Conservation (phyloP, 2,329 filamentous ascomycete genomes). For the Cladosporium phlei region DNA sequence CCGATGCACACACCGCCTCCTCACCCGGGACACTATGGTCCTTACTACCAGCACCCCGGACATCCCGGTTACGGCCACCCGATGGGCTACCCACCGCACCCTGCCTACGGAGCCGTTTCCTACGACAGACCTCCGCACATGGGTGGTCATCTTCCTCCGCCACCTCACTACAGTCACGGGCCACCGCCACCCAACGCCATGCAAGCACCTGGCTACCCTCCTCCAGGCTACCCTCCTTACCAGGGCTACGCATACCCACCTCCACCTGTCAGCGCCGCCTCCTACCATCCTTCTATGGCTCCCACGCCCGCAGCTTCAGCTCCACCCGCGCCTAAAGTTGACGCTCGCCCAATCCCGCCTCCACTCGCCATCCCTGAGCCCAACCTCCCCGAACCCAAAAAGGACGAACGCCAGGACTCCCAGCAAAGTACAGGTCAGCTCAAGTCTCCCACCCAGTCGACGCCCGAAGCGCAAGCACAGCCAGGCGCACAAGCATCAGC, state of each 20-base stretch:
- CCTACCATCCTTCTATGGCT: not conserved
- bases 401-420: slow-evolving; percentile 18
- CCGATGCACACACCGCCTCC: slow-evolving; percentile 38
- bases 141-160: slow-evolving; percentile 35
- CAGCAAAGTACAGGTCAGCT: slow-evolving; percentile 14
- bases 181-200: slow-evolving; percentile 20
- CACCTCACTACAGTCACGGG: slow-evolving; percentile 30
- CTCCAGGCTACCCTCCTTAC: not conserved
- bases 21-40: slow-evolving; percentile 28
- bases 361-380: slow-evolving; percentile 7
- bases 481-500: slow-evolving; percentile 40
- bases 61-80: slow-evolving; percentile 18
- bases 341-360: slow-evolving; percentile 11
- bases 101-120: slow-evolving; percentile 25
- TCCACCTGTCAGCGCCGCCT: not conserved
- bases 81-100: slow-evolving; percentile 31
- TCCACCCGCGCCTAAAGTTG: slow-evolving; percentile 13
- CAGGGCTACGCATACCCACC: not conserved
- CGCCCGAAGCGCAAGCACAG: slow-evolving; percentile 38
- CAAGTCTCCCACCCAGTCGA: slow-evolving; percentile 33
- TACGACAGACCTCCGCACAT: slow-evolving; percentile 39
- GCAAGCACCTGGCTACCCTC: slow-evolving; percentile 6
- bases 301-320: not conserved
- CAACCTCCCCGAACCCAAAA: slow-evolving; percentile 9
- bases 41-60: slow-evolving; percentile 31